These are phyloP conservation scores for Lenzites betulinus DNA, from an alignment of 768 basidiomycete species.

Conservation along the genomic window DNA sequence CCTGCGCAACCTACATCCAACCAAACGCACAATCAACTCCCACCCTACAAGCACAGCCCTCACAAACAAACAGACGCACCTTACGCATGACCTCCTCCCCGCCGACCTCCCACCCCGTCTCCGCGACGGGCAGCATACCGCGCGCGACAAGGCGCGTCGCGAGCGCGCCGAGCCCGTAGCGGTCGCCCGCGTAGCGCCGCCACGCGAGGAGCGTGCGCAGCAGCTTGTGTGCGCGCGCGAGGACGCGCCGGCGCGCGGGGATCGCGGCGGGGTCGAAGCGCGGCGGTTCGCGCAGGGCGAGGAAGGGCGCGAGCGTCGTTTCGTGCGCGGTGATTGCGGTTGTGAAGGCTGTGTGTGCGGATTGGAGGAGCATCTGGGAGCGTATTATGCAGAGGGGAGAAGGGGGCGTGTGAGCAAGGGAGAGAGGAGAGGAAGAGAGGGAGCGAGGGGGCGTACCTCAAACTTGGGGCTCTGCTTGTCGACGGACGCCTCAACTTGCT, in stretches of 20 bases:
- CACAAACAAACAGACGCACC: conserved; percentile 40
- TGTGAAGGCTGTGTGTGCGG: conserved; percentile 55
- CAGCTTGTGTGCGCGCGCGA: conserved; percentile 69
- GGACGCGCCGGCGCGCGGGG: conserved; percentile 68
- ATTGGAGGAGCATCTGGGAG: conserved; percentile 63
- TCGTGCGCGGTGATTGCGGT: conserved; percentile 55
- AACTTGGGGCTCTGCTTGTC: conserved; percentile 63
- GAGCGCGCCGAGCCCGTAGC: conserved; percentile 55
- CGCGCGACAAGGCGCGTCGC: conserved; percentile 57
- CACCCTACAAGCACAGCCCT: neutral
- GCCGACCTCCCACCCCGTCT: conserved; percentile 86
- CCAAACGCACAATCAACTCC: neutral
- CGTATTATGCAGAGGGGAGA: neutral
- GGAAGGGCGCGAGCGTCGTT: conserved; percentile 50
- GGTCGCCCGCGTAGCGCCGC: conserved; percentile 70
- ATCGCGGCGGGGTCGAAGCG: conserved; percentile 79
- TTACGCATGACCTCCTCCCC: conserved; percentile 64
- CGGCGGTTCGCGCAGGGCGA: conserved; percentile 41
- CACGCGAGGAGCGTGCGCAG: conserved; percentile 73
- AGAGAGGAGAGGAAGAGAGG: neutral
- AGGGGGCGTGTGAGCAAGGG: neutral
- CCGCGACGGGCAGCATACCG: conserved; percentile 65
- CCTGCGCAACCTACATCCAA: conserved; percentile 12
- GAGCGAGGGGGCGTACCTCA: conserved; percentile 46
- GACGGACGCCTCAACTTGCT: conserved; percentile 78